A percentile compares a stretch with the other conserved stretches of the same genome.
phyloP scores from a whole-genome alignment of 2,329 filamentous ascomycete species.

The Periconia sp. region DNA sequence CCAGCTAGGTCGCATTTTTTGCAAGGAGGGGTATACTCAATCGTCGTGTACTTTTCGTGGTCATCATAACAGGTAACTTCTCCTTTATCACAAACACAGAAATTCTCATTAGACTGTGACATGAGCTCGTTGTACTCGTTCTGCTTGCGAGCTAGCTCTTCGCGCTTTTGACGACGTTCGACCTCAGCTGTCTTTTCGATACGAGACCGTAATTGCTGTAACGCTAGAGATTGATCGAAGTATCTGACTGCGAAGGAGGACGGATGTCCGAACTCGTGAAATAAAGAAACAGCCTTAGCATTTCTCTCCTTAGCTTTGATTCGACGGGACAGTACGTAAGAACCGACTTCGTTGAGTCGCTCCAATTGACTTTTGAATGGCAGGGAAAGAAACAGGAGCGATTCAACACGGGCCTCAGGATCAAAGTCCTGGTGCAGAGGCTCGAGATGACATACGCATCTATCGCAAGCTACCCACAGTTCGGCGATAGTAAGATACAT shows the following conservation, averaged over 20 bases:
- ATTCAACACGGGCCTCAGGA: slow-evolving; percentile 48
- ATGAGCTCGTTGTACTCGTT: slow-evolving; percentile 20
- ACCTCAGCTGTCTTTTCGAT: slow-evolving; percentile 51
- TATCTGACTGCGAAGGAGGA: slow-evolving; percentile 57
- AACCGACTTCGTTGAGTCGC: slow-evolving; percentile 55
- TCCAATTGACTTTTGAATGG: slow-evolving; percentile 53
- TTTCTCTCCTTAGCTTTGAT: slow-evolving; percentile 8
- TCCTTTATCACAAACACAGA: slow-evolving; percentile 18
- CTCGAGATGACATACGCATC: slow-evolving; percentile 46
- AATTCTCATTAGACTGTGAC: slow-evolving; percentile 8
- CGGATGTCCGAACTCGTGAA: slow-evolving; percentile 41
- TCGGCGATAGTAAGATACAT: slow-evolving; percentile 65
- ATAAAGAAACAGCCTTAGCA: slow-evolving; percentile 40
- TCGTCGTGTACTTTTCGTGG: slow-evolving; percentile 3
- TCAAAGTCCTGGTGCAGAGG: slow-evolving; percentile 56
- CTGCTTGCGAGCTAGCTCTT: slow-evolving; percentile 23
- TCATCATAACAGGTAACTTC: not conserved
- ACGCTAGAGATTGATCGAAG: slow-evolving; percentile 52
- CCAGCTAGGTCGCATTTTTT: slow-evolving; percentile 36
- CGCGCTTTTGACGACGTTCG: slow-evolving; percentile 22
- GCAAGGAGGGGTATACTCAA: slow-evolving; percentile 20
- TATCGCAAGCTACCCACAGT: slow-evolving; percentile 66
- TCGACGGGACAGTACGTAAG: slow-evolving; percentile 51
- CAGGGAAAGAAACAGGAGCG: slow-evolving; percentile 56
- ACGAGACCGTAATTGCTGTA: slow-evolving; percentile 40